Base-by-base conservation (phyloP, 805 yeast genomes). In the Monosporozyma yasuniensis region DNA sequence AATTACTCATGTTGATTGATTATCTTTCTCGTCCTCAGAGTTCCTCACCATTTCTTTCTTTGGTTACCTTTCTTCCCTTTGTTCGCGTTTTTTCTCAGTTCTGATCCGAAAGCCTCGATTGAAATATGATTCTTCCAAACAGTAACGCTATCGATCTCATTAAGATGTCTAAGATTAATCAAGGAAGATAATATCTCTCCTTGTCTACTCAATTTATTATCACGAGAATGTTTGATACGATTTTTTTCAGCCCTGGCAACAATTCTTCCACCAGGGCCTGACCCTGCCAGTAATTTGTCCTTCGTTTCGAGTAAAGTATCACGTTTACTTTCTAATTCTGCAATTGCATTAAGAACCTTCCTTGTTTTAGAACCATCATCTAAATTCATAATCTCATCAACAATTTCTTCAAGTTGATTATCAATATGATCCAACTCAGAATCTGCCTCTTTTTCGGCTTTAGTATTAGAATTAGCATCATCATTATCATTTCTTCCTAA, bases 331-430 rank as follows among this genome's bases (percentile, higher is more conserved):
- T 63, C 72, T 8, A 65, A 59, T 48, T 53, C 61, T 37, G 52
- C 37, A 22, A 66, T 56, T 46, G 55, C 54, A 32, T 55, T 53
- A 14, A 60, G 47, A 2, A 57, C 51, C 28, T 54, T 52, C 46
- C 66, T 56, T 1, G 68, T 61, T 42, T 64, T 62, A 0, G 66
- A 60, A 30, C 56, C 58, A 52, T 61, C 79, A 56, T 57, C 71
- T 47, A 66, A 42, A 3, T 65, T 67, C 53, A 66, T 70, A 7
- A 58, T 64, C n/a, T 68, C 73, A 22, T 66, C 68, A 1, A 67
- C 68, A 47, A 64, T 70, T 0, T 56, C 49, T 11, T 64, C 71
- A 8, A 64, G 51, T 44, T 61, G 61, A 4, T 48, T 50, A 25
- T 64, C 66, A 14, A 57, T 55, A 7, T 50, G 49, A 3, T 52